Base-by-base conservation (phyloP, 495 filamentous ascomycete genomes). In the Penicillium bovifimosum region DNA sequence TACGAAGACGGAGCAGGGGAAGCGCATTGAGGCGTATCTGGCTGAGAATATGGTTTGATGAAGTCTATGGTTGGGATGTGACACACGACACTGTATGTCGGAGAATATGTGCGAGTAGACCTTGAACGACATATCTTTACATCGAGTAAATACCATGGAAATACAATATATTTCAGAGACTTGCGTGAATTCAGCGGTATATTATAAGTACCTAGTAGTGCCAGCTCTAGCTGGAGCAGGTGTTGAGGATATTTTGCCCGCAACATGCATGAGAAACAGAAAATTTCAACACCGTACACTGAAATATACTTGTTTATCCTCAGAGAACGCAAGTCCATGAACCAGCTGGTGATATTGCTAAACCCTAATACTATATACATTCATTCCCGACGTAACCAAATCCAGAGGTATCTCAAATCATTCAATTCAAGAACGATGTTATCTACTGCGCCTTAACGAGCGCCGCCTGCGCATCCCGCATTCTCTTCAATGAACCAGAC, bases 1-100 rank as follows among this genome's bases (percentile, higher is more conserved):
- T 6, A 61, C 59, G 7, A 68, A 74, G 58, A 76, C 71, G 17
- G 59, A 66, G 46, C 73, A 76, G 56, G 73, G 70, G 20, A 68
- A 61, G 52, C 62, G 60, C 41, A 57, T 70, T 3, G 65, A 70
- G 53, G 44, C 47, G 1, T 72, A 67, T 50, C 52, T 73, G 38
- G 47, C 34, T 16, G 66, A 69, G 45, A 42, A 63, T 35, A 50
- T 50, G 47, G 36, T 31, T 33, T 50, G 16, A 39, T 39, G 2
- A 16, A 40, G 10, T 39, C 35, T 0, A 34, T 39, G 35, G n/a
- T 14, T 10, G 11, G 38, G 38, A 24, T 9, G 38, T 36, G 14
- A 36, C 34, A 36, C n/a, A 10, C n/a, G 32, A 16, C 20, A 10
- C 0, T n/a, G 9, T 6, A 6, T 36, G 34, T 36, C 6, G 14